Conservation (phyloP, 2,329 filamentous ascomycete genomes). For the Fusarium miscanthi region DNA sequence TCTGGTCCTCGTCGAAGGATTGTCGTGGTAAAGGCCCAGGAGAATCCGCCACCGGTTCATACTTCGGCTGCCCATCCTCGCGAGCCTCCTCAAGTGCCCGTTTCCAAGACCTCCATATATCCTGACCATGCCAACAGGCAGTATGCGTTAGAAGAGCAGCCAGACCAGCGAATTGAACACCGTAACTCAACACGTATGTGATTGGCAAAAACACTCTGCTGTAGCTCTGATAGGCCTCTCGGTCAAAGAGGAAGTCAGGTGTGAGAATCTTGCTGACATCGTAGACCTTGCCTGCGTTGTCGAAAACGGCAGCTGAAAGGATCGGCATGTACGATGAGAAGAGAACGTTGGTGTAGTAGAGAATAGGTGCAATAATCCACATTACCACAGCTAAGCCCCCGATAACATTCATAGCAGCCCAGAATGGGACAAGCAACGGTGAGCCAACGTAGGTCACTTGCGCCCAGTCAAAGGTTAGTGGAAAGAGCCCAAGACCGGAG, state of each 20-base stretch:
- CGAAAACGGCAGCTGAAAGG: slow-evolving; percentile 84
- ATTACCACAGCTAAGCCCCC: slow-evolving; percentile 83
- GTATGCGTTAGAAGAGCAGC: slow-evolving; percentile 85
- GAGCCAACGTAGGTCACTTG: slow-evolving; percentile 91
- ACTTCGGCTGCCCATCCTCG: slow-evolving; percentile 60
- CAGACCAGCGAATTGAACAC: slow-evolving; percentile 85
- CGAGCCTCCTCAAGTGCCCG: slow-evolving; percentile 73
- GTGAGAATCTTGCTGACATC: slow-evolving; percentile 85
- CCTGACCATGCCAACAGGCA: slow-evolving; percentile 83
- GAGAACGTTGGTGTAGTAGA: slow-evolving; percentile 83
- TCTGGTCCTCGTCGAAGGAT: slow-evolving; percentile 32
- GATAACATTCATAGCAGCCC: slow-evolving; percentile 87
- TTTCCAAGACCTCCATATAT: slow-evolving; percentile 83
- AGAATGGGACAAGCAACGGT: slow-evolving; percentile 84
- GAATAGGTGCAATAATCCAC: slow-evolving; percentile 83
- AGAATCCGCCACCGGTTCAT: slow-evolving; percentile 61
- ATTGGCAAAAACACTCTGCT: slow-evolving; percentile 87
- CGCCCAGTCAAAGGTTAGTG: slow-evolving; percentile 91
- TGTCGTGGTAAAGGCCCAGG: slow-evolving; percentile 28
- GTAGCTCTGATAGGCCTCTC: slow-evolving; percentile 80
- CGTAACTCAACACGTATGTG: slow-evolving; percentile 88
- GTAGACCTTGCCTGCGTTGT: slow-evolving; percentile 84
- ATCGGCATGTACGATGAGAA: slow-evolving; percentile 90
- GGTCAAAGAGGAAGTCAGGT: slow-evolving; percentile 80
- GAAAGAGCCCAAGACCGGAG: slow-evolving; percentile 86